phyloP scores from a whole-genome alignment of 225 moss, liverwort and hornwort species.

The Physcomitrellopsis africana region DNA sequence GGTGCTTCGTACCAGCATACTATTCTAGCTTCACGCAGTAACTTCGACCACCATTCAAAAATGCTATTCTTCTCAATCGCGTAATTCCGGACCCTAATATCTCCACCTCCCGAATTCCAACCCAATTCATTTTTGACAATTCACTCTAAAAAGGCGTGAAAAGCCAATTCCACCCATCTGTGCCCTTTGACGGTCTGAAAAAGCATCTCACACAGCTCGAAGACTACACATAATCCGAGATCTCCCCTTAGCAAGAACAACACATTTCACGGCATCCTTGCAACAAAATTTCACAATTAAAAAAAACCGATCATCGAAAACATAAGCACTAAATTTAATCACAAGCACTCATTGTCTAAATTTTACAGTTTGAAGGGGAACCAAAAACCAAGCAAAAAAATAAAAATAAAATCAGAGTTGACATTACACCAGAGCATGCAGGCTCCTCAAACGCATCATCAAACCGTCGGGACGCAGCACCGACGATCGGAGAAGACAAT shows the following conservation, averaged over 20 bases:
- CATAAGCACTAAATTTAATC: slow-evolving; percentile 17
- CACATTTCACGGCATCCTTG: neutral
- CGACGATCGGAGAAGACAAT: slow-evolving; percentile 23
- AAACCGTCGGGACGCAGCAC: slow-evolving; percentile 43
- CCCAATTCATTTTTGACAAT: neutral
- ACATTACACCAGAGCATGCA: slow-evolving; percentile 43
- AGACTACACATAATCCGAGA: neutral
- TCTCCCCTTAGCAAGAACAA: neutral
- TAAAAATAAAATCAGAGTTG: neutral
- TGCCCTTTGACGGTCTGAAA: neutral
- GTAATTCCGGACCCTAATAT: slow-evolving; percentile 17
- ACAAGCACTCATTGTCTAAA: neutral
- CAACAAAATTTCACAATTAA: neutral
- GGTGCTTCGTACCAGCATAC: neutral
- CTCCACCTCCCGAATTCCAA: neutral
- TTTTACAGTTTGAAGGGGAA: too few species aligned
- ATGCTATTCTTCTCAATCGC: neutral
- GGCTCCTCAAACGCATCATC: slow-evolving; percentile 62
- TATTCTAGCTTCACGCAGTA: neutral
- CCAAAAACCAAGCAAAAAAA: neutral
- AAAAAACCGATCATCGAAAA: neutral
- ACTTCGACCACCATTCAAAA: neutral
- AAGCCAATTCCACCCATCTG: neutral
- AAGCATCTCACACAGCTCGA: neutral
- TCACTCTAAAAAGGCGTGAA: neutral